Base-by-base conservation (phyloP, 2,329 filamentous ascomycete species). In the Drechmeria coniospora region DNA sequence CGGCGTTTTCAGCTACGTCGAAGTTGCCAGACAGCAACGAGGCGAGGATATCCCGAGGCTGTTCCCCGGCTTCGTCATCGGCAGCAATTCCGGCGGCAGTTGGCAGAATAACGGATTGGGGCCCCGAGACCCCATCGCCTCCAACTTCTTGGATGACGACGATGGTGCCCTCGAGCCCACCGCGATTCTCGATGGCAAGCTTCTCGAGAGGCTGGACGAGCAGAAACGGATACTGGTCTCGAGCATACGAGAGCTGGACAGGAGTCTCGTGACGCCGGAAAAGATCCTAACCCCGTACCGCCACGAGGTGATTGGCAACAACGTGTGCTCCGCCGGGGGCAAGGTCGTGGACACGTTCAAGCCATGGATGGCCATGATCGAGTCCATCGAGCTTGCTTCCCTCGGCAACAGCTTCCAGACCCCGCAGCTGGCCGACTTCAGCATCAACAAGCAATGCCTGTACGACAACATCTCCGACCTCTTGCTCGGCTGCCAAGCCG, bases 401-500 rank as follows among this genome's bases (percentile, higher is more conserved):
- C 59, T 95, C 3, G 77, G 75, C 22, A 77, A 78, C 32, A 76
- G 68, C 32, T 77, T 86, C 39, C 80, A 87, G 47, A 87, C 79
- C 23, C 83, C 84, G 1, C 81, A 92, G 41, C 58, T 95, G 18
- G 68, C 74, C 26, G 90, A 95, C 41, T 94, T 94, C 49, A 77
- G 75, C 44, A 69, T 76, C 18, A 82, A 92, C 50, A 95, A 95
- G 54, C 90, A 98, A 51, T 80, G 79, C 41, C 63, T 92, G 12
- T 95, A 95, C 52, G 90, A 95, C 51, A 79, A 84, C 33, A 79
- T 93, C 30, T 86, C 84, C 7, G 90, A 95, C 48, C 67, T 98
- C 16, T 58, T 95, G 4, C 57, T 93, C 27, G 74, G 78, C 32
- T 94, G 86, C 44, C 90, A 98, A 53, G 74, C 80, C 15, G 79